These are phyloP conservation scores for Magnaporthiopsis poae DNA, from an alignment of 2,329 filamentous ascomycete genomes.

Conservation along the genomic window DNA sequence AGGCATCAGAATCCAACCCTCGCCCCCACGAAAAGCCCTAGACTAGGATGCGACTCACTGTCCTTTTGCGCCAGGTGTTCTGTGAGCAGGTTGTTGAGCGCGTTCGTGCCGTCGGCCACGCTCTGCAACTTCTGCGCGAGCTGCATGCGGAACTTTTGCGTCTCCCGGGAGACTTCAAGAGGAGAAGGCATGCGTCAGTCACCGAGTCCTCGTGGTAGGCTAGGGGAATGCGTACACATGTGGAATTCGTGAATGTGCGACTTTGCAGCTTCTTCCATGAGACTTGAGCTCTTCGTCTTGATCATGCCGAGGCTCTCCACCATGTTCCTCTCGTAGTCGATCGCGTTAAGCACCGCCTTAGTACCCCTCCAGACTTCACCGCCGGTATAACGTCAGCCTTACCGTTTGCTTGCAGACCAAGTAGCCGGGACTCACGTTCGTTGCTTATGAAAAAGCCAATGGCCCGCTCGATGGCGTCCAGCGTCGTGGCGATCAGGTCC, in stretches of 20 bases:
- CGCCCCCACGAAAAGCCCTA: not conserved
- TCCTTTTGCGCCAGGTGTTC: not conserved
- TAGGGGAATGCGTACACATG: not conserved
- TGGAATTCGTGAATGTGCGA: conserved; percentile 7
- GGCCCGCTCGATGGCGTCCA: conserved; percentile 1
- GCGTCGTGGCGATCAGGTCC: not conserved
- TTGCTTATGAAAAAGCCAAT: conserved; percentile 9
- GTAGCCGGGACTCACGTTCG: not conserved
- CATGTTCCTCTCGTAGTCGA: conserved; percentile 8
- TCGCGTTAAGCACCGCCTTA: conserved; percentile 4
- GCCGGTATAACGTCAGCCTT: not conserved
- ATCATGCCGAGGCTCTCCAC: conserved; percentile 6
- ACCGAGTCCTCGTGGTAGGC: not conserved
- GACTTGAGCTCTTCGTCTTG: conserved; percentile 7
- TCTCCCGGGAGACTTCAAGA: not conserved
- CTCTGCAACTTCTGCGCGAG: not conserved
- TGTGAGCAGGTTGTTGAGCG: not conserved
- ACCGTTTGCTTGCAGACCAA: not conserved
- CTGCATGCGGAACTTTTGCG: not conserved
- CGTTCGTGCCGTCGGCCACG: not conserved
- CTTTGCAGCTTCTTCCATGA: conserved; percentile 8
- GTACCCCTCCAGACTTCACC: not conserved
- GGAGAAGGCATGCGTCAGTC: not conserved
- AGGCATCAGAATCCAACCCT: not conserved
- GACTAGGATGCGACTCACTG: not conserved